phyloP scores from a whole-genome alignment of 129 eudicot genomes.

The Arctium lappa region DNA sequence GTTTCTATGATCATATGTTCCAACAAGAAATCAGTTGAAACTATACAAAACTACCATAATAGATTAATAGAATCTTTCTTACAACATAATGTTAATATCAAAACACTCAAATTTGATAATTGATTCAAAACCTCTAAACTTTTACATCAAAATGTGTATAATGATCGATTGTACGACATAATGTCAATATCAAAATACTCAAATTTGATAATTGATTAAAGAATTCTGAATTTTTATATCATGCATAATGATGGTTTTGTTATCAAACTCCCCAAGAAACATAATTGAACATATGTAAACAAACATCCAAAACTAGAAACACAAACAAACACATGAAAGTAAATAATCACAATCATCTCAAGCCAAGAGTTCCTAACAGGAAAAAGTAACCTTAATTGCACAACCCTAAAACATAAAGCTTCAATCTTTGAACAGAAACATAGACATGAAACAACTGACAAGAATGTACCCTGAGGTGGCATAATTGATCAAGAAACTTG shows the following conservation, averaged over 20 bases:
- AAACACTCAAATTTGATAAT: neutral
- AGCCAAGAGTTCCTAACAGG: neutral
- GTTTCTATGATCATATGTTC: neutral
- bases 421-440: conserved; percentile 1
- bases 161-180: neutral
- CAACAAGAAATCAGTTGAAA: neutral
- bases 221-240: neutral
- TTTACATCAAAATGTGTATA: neutral
- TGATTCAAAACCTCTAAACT: neutral
- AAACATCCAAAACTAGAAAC: neutral
- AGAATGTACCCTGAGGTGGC: neutral
- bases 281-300: neutral
- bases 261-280: neutral
- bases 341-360: neutral
- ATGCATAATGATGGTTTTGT: neutral
- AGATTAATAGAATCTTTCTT: neutral
- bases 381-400: neutral
- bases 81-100: neutral
- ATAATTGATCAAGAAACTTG: conserved; percentile 8
- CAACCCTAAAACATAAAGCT: conserved; percentile 6
- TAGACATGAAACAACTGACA: neutral
- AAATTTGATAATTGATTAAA: neutral
- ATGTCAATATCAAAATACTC: neutral
- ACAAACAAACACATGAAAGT: neutral
- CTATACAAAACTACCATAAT: neutral